These are phyloP conservation scores for Eucalyptus leucophloia DNA, from an alignment of 345 rosid genomes.

Conservation along the genomic window DNA sequence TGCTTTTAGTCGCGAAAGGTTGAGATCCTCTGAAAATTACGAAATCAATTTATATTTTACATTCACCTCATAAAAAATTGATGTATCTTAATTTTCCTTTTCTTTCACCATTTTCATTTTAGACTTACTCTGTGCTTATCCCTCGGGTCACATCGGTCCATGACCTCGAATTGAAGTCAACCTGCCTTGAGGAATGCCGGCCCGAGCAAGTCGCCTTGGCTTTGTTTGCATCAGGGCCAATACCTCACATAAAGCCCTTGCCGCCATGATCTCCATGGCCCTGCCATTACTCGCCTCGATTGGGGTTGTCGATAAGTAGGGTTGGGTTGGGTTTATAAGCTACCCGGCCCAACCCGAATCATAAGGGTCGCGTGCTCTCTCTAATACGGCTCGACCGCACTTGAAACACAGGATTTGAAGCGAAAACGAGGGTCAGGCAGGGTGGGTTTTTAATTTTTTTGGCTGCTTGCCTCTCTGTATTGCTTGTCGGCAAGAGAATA, in stretches of 20 bases:
- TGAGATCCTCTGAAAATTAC: not conserved
- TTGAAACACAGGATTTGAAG: rapidly evolving
- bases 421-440: rapidly evolving
- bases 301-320: no score
- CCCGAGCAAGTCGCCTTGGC: not conserved
- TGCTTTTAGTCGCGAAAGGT: not conserved
- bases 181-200: not conserved
- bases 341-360: no score
- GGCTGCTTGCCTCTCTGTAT: no score
- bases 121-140: not conserved
- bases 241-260: no score
- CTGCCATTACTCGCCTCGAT: no score
- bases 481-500: no score
- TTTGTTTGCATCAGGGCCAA: not conserved
- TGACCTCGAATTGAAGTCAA: not conserved
- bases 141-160: not conserved
- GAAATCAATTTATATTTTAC: not conserved
- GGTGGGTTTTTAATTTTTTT: no score
- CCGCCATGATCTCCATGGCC: no score
- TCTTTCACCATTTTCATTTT: not conserved
- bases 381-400: rapidly evolving
- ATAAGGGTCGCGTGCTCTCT: rapidly evolving
- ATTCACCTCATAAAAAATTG: not conserved
- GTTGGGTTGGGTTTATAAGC: no score
- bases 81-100: not conserved